These are phyloP conservation scores for Dioszegia crocea DNA, from an alignment of 768 basidiomycete genomes.

Conservation along the genomic window DNA sequence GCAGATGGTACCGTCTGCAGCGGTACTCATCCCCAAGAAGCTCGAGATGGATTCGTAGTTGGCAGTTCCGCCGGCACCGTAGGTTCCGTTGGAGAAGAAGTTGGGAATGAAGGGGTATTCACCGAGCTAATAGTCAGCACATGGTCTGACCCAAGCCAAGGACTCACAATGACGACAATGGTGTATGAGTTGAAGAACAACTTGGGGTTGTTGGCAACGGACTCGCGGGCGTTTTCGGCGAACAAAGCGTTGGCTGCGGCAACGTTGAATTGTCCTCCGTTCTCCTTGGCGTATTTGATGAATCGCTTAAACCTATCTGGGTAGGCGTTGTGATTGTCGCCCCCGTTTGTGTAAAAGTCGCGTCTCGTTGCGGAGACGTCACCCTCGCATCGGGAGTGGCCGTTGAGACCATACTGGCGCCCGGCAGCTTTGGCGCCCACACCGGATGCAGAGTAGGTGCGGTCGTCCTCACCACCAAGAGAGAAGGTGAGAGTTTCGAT, in stretches of 20 bases:
- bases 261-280: slow-evolving; percentile 16
- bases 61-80: slow-evolving; percentile 3
- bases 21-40: slow-evolving; percentile 7
- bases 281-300: slow-evolving; percentile 13
- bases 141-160: no score
- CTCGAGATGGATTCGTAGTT: slow-evolving; percentile 10
- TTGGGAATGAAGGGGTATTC: slow-evolving; percentile 12
- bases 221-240: slow-evolving; percentile 11
- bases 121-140: slow-evolving; percentile 3
- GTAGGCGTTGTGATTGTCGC: slow-evolving; percentile 20
- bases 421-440: slow-evolving; percentile 13
- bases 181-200: slow-evolving; percentile 13
- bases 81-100: slow-evolving; percentile 11
- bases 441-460: slow-evolving; percentile 14
- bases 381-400: slow-evolving; percentile 15
- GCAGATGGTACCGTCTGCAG: slow-evolving; percentile 12
- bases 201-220: slow-evolving; percentile 16
- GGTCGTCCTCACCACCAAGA: slow-evolving; percentile 20
- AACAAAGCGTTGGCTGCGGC: slow-evolving; percentile 12
- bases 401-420: slow-evolving; percentile 18
- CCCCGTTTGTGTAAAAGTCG: slow-evolving; percentile 17
- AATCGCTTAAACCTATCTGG: slow-evolving; percentile 18
- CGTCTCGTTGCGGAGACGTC: slow-evolving; percentile 16
- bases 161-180: slow-evolving; percentile 27
- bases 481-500: slow-evolving; percentile 13